Conservation (phyloP, 2,329 filamentous ascomycete species). For the Alternaria postmessia region DNA sequence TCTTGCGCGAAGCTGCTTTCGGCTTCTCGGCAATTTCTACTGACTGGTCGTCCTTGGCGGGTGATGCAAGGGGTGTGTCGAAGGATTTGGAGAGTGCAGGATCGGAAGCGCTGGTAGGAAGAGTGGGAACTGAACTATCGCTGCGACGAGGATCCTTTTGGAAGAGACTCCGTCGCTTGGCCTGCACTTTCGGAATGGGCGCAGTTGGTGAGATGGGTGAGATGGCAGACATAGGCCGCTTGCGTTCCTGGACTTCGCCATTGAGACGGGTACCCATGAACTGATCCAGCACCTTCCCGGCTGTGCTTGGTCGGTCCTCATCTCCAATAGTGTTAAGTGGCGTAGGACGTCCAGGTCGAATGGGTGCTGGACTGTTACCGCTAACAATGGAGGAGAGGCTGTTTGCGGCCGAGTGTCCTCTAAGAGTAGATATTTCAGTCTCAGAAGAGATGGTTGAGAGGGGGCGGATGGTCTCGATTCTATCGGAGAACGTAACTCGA, state of each 20-base stretch:
- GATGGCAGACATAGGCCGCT: slow-evolving; percentile 50
- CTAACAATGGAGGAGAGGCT: slow-evolving; percentile 83
- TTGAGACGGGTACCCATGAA: slow-evolving; percentile 36
- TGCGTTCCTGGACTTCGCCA: slow-evolving; percentile 36
- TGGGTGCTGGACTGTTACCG: slow-evolving; percentile 57
- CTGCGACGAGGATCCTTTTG: slow-evolving; percentile 61
- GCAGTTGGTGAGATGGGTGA: slow-evolving; percentile 29
- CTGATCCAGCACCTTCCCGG: slow-evolving; percentile 71
- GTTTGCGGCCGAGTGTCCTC: slow-evolving; percentile 76
- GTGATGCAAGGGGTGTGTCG: slow-evolving; percentile 39
- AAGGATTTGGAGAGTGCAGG: slow-evolving; percentile 41
- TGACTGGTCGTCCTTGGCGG: slow-evolving; percentile 41
- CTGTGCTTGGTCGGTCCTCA: slow-evolving; percentile 69
- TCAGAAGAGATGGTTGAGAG: slow-evolving; percentile 86
- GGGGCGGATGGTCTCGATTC: slow-evolving; percentile 82
- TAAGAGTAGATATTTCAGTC: slow-evolving; percentile 73
- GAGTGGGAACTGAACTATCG: slow-evolving; percentile 45
- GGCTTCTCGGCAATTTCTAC: slow-evolving; percentile 54
- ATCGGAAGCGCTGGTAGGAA: slow-evolving; percentile 46
- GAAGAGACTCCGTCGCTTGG: slow-evolving; percentile 51
- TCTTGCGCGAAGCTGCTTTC: slow-evolving; percentile 63
- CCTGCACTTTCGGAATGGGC: slow-evolving; percentile 21
- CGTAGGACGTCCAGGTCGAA: slow-evolving; percentile 50
- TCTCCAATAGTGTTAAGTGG: slow-evolving; percentile 54
- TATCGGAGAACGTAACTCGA: slow-evolving; percentile 84